Base-by-base conservation (phyloP, 352 stramenopile species). In the Pythium oligandrum region DNA sequence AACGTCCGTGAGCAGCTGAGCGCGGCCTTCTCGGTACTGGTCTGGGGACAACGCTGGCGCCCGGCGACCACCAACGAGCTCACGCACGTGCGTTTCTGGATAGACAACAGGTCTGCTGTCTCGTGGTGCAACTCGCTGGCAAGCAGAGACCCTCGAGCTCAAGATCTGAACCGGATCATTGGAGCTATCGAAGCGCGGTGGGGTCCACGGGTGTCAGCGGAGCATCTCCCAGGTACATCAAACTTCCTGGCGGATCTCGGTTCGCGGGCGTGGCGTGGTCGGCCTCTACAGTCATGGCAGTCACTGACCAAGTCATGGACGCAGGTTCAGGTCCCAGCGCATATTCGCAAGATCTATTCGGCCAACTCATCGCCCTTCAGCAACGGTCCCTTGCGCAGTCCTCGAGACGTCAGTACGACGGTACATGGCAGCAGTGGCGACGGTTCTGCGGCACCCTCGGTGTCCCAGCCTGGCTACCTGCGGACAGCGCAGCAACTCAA, bases 141-240 rank as follows among this genome's bases (percentile, higher is more conserved):
- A 3, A 51, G 39, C 17, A 10, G 12, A 3, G 53, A 55, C 40
- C 1, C 3, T 2, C 4, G 31, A 4, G 39, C 47, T n/a, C 55
- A 61, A 40, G 55, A 61, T 17, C 31, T 56, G 4, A 55, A 61
- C 30, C 38, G 55, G 6, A 9, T 51, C 17, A 33, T 61, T 8
- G 47, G 39, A 9, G 39, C 34, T 3, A 1, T 38, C 8, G 46
- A 61, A 55, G 47, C 10, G 11, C 10, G 12, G 3, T 51, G 26
- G 4, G 34, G 34, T 2, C 6, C 55, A 4, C 33, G 34, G 12
- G 34, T 55, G 2, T 51, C 47, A 3, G 55, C 55, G 11, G 34
- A 8, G 32, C 55, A 61, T 30, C 38, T 61, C 1, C 10, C 40
- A 8, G 40, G 55, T 26, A 8, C 39, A 37, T 37, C 2, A 3